Conservation (phyloP, 805 yeast genomes). For the Metschnikowia drakensbergensis region DNA sequence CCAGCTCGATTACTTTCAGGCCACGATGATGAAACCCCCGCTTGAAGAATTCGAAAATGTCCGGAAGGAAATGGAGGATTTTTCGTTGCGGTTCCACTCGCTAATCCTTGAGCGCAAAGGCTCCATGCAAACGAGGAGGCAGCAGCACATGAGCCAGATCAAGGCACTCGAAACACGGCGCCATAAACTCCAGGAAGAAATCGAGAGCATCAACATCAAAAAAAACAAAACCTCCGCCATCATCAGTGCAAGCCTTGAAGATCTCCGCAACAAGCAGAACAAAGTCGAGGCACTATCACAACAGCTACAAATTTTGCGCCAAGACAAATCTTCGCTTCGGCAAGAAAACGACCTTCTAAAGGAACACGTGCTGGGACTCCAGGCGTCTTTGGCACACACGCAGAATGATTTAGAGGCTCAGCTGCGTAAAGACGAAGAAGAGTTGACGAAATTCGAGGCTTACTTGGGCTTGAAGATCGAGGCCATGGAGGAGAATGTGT, state of each 20-base stretch:
- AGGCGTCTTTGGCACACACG: slow-evolving; percentile 28
- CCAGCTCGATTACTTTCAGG: neutral
- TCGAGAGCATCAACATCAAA: slow-evolving; percentile 25
- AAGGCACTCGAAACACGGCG: slow-evolving; percentile 31
- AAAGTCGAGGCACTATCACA: slow-evolving; percentile 19
- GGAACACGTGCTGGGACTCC: slow-evolving; percentile 32
- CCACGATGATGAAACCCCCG: slow-evolving; percentile 10
- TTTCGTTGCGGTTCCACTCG: slow-evolving; percentile 36
- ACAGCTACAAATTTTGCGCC: neutral
- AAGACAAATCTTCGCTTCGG: neutral
- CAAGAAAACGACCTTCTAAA: slow-evolving; percentile 16
- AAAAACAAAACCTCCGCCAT: slow-evolving; percentile 27
- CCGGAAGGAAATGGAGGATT: slow-evolving; percentile 34
- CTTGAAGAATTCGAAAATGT: slow-evolving; percentile 36
- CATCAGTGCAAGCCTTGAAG: slow-evolving; percentile 23
- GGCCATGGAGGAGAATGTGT: slow-evolving; percentile 43
- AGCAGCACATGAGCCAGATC: slow-evolving; percentile 28
- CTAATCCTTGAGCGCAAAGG: slow-evolving; percentile 32
- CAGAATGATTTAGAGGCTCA: slow-evolving; percentile 40
- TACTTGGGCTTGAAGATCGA: slow-evolving; percentile 54
- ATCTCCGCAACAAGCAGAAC: slow-evolving; percentile 28
- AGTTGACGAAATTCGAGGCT: slow-evolving; percentile 48
- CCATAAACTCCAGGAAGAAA: slow-evolving; percentile 26
- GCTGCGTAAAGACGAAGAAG: slow-evolving; percentile 47
- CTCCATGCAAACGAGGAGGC: slow-evolving; percentile 30